Conservation (phyloP, 257 asterid genomes). For the Solanum virginianum region DNA sequence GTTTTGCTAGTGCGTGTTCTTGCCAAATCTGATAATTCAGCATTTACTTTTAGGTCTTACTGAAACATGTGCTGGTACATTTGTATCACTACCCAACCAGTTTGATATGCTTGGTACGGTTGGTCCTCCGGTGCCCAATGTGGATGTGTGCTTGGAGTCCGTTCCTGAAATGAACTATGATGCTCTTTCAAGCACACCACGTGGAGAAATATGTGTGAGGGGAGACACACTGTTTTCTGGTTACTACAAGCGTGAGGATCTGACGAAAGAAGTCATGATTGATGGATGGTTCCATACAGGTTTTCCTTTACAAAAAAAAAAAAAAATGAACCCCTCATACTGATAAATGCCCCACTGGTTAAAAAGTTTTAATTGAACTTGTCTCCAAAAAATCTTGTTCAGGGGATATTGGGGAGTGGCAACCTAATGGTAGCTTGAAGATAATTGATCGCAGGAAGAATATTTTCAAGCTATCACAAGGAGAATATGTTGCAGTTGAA, state of each 20-base stretch:
- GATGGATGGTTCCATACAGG: constrained; percentile 99
- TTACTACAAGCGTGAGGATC: constrained; percentile 86
- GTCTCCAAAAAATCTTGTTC: background rate
- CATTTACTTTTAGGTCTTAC: constrained; percentile 57
- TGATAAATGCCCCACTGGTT: background rate
- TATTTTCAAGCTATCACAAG: constrained; percentile 96
- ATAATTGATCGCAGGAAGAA: constrained; percentile 93
- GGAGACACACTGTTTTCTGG: constrained; percentile 84
- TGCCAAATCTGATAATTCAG: background rate
- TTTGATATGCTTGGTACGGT: constrained; percentile 82
- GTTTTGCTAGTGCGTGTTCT: background rate
- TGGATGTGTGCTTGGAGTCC: constrained; percentile 87
- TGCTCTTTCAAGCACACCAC: constrained; percentile 65
- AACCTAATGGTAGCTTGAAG: constrained; percentile 78
- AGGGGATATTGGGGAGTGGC: constrained; percentile 99
- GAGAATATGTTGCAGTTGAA: constrained; percentile 99
- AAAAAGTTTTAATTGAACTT: background rate
- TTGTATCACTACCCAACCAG: constrained; percentile 71
- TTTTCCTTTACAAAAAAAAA: background rate
- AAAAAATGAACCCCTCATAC: background rate
- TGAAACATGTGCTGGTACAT: constrained; percentile 94
- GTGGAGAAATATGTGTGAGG: constrained; percentile 92
- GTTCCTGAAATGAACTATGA: constrained; percentile 98
- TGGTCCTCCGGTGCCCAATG: constrained; percentile 94
- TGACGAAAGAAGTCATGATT: constrained; percentile 69